A percentile compares a stretch with the other conserved stretches of the same genome.
These are phyloP conservation scores for Microcos paniculata DNA, from an alignment of 345 rosid species.

Conservation along the genomic window DNA sequence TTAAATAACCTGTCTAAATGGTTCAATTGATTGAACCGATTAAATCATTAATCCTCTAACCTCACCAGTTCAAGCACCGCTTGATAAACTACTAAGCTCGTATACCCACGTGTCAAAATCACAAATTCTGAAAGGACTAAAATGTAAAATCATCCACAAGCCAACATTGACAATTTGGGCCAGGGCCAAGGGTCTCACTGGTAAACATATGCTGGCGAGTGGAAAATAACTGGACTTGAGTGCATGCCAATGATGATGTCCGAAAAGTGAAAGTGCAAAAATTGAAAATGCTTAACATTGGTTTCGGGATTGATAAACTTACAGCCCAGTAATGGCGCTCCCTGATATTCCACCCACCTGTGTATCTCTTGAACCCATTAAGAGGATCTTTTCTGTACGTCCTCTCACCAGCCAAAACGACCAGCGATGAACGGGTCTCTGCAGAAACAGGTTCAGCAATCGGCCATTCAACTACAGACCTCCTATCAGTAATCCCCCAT, in stretches of 20 bases:
- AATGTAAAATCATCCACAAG: background rate
- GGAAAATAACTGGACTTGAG: background rate
- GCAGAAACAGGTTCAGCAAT: slow-evolving; percentile 33
- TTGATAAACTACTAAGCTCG: too few species aligned
- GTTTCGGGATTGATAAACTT: slow-evolving; percentile 28
- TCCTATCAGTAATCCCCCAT: slow-evolving; percentile 22
- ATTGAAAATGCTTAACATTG: background rate
- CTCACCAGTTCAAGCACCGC: too few species aligned
- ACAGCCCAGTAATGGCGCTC: slow-evolving; percentile 95
- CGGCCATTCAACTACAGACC: slow-evolving; percentile 54
- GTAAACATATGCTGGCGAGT: slow-evolving; percentile 8
- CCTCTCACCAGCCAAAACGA: slow-evolving; percentile 70
- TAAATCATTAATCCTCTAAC: too few species aligned
- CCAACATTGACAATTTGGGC: background rate
- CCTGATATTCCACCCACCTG: slow-evolving; percentile 87
- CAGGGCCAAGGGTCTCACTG: background rate
- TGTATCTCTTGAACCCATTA: slow-evolving; percentile 62
- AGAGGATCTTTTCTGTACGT: slow-evolving; percentile 89
- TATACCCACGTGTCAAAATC: background rate
- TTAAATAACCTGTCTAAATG: too few species aligned
- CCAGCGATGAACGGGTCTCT: slow-evolving; percentile 43
- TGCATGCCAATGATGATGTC: background rate
- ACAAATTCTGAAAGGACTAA: background rate
- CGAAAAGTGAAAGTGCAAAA: background rate
- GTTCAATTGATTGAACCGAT: too few species aligned